Evolutionary conservation across 768 basidiomycete species (phyloP).

Genomic region (Flagelloscypha sp.): DNA sequence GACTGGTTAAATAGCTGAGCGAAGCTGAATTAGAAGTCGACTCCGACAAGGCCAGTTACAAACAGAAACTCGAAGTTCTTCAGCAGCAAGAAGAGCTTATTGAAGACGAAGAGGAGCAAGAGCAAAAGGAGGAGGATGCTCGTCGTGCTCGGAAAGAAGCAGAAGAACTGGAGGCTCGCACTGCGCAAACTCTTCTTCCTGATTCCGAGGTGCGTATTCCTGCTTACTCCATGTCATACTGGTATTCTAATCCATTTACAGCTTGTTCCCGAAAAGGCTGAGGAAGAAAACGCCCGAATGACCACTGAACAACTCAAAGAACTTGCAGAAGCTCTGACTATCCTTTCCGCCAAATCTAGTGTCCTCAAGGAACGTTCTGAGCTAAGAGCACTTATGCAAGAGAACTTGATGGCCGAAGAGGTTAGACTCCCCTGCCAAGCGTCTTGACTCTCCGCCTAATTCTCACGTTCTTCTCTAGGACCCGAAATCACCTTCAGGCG

Average conservation of each 20-base stretch:
- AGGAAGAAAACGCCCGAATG: conserved; percentile 83
- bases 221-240: not conserved
- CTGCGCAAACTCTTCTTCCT: conserved; percentile 77
- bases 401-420: conserved; percentile 85
- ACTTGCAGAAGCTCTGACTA: conserved; percentile 81
- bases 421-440: conserved; percentile 27
- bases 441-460: conserved; percentile 7
- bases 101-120: conserved; percentile 98
- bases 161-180: conserved; percentile 68
- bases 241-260: conserved; percentile 16
- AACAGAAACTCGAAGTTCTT: conserved; percentile 95
- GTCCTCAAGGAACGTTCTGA: conserved; percentile 96
- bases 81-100: conserved; percentile 99
- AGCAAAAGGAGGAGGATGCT: conserved; percentile 90
- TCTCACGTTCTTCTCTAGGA: conserved; percentile 46
- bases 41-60: conserved; percentile 89
- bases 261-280: conserved; percentile 55
- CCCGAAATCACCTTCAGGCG: conserved; percentile 72
- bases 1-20: conserved; percentile 54
- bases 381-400: conserved; percentile 84
- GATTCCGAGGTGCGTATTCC: conserved; percentile 67
- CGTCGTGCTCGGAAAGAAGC: conserved; percentile 77
- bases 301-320: conserved; percentile 94
- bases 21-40: conserved; percentile 97
- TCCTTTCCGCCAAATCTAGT: conserved; percentile 88